Base-by-base conservation (phyloP, 345 rosid genomes). In the Brassica juncea region DNA sequence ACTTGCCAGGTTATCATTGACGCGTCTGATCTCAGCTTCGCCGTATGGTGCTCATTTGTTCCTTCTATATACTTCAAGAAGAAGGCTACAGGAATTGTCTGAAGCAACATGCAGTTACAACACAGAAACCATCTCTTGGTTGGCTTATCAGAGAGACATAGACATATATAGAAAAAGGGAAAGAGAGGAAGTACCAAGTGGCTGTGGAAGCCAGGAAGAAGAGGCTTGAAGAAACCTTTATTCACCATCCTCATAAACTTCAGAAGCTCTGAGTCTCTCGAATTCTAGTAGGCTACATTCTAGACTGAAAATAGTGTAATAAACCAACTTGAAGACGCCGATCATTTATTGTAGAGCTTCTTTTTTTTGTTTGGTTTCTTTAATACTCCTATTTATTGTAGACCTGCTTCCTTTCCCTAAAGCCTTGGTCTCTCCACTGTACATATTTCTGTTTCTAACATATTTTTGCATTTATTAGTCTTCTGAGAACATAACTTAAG, bases 191-290 rank as follows among this genome's bases (percentile, higher is more conserved):
- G 25, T 59, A 76, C 74, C 73, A 76, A 68, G 47, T 59, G 34
- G 61, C 37, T 68, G 34, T 76, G 80, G 42, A 76, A 76, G 44
- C 49, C 74, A 6, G 68, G 74, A 59, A 76, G 68, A 68, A 76
- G 74, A 39, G 80, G 80, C 47, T 58, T 11, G 68, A 76, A 76
- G 80, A 76, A 76, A 68, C 70, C 72, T 66, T 66, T 47, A 25
- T 66, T 10, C 15, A 5, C 79, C 79, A 76, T 67, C 31, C 11
- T 74, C 64, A 34, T 5, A 32, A n/a, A 10, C 57, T 23, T 27
- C 35, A 25, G 14, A 15, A 72, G 9, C 25, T 2, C n/a, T 25
- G 9, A 28, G 16, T 66, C 73, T 67, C 21, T 6, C 0, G 30
- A 42, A 2, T 15, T 10, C 15, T 59, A 30, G 32, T 19, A 19